Conservation (phyloP, 2,329 filamentous ascomycete species). For the Colletotrichum orchidophilum region DNA sequence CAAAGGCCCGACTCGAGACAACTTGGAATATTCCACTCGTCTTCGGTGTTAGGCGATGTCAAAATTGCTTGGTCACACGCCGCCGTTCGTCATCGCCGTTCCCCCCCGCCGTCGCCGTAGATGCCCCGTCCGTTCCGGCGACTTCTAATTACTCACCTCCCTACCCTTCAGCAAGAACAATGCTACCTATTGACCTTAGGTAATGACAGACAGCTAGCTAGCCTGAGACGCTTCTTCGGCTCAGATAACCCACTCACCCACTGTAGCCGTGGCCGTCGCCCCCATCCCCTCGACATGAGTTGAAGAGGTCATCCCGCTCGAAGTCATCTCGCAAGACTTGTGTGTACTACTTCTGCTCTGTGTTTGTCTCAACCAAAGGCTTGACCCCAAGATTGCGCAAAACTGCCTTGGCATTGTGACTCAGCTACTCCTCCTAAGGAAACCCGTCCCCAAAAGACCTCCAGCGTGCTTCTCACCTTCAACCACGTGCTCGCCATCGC, state of each 20-base stretch:
- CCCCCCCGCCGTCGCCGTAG: neutral
- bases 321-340: neutral
- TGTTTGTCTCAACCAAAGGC: neutral
- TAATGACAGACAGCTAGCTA: neutral
- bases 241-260: neutral
- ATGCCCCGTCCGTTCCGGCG: neutral
- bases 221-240: neutral
- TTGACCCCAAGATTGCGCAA: neutral
- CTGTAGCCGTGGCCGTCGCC: neutral
- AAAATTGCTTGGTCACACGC: neutral
- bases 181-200: too few relatives aligned
- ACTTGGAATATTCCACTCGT: too few relatives aligned
- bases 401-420: neutral
- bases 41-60: neutral
- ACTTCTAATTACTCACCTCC: neutral
- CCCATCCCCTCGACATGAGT: neutral
- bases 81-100: neutral
- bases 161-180: neutral
- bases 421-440: neutral
- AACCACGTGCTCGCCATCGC: slow-evolving; percentile 21
- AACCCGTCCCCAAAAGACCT: neutral
- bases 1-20: neutral
- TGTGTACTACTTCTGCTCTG: too few relatives aligned
- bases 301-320: neutral
- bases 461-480: slow-evolving; percentile 9